Base-by-base conservation (phyloP, 805 yeast genomes). In the Ogataea zsoltii region DNA sequence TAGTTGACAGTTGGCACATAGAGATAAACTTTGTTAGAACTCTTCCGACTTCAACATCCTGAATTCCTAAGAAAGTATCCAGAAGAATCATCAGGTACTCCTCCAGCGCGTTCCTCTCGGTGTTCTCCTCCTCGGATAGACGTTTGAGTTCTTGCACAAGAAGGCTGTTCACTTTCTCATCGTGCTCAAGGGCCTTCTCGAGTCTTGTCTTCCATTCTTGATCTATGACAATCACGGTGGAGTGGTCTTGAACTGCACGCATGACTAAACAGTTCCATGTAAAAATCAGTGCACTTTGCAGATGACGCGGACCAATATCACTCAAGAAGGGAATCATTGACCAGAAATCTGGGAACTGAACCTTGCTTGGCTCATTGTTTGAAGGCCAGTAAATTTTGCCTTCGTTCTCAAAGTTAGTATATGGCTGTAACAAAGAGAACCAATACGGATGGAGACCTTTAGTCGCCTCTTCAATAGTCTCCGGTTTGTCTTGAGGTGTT, bases 371-470 rank as follows among this genome's bases (percentile, higher is more conserved):
- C 2, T 23, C 10, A 36, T 71, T 72, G 2, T 79, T 65, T 0
- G 26, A 3, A n/a, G 40, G 32, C 40, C 40, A 37, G 11, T 37
- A 25, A 37, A 37, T 25, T 14, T 26, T 16, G 15, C 25, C 15
- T 28, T 37, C 32, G 4, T 10, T 10, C 40, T 32, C 32, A 16
- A 21, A 40, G 23, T 23, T 14, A 4, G 40, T 46, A 31, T 37
- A 38, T 5, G 84, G 70, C 41, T 68, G 75, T 33, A 64, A 66
- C 3, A 83, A 66, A 37, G 75, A 76, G 60, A 82, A 86, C 88
- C 91, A 85, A 61, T 85, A 79, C 0, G 97, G 97, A 62, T 89
- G 82, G 23, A 92, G 67, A 0, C 97, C 97, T 50, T 79, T 80
- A 4, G 62, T 63, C 0, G 96, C 85, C 61, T 89, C 97, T 56